Conservation (phyloP, 805 yeast species). For the Ogataea henricii region DNA sequence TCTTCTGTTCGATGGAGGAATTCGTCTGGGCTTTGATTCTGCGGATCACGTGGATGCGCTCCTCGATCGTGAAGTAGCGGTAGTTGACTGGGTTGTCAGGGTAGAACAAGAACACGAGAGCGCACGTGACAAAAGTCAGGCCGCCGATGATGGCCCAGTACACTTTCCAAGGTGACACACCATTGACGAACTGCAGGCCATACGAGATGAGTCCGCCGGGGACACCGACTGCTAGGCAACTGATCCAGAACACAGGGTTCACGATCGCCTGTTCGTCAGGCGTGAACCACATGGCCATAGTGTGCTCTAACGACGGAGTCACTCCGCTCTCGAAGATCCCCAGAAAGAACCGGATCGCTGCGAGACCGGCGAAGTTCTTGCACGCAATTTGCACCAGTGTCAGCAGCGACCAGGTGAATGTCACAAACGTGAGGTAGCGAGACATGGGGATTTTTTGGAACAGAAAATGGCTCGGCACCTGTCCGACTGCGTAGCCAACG, state of each 20-base stretch:
- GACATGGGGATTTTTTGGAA: slow-evolving; percentile 45
- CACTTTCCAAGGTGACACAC: slow-evolving; percentile 49
- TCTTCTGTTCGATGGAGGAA: slow-evolving; percentile 45
- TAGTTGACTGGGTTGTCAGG: slow-evolving; percentile 61
- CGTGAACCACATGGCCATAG: slow-evolving; percentile 52
- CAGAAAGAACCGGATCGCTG: slow-evolving; percentile 48
- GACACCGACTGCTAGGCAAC: slow-evolving; percentile 48
- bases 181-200: slow-evolving; percentile 35
- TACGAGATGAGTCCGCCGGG: slow-evolving; percentile 44
- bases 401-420: slow-evolving; percentile 43
- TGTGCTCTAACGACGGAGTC: slow-evolving; percentile 45
- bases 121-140: slow-evolving; percentile 44
- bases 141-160: slow-evolving; percentile 59
- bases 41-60: slow-evolving; percentile 52
- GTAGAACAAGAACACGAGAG: slow-evolving; percentile 41
- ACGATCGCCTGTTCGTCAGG: slow-evolving; percentile 47
- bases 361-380: slow-evolving; percentile 38
- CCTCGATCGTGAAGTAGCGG: slow-evolving; percentile 46
- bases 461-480: slow-evolving; percentile 42
- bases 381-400: slow-evolving; percentile 47
- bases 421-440: slow-evolving; percentile 33
- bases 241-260: slow-evolving; percentile 54
- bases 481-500: slow-evolving; percentile 48
- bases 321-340: slow-evolving; percentile 52
- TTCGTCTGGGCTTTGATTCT: slow-evolving; percentile 40